Conservation (phyloP, 2,329 filamentous ascomycete species). For the Helminthosporium solani region DNA sequence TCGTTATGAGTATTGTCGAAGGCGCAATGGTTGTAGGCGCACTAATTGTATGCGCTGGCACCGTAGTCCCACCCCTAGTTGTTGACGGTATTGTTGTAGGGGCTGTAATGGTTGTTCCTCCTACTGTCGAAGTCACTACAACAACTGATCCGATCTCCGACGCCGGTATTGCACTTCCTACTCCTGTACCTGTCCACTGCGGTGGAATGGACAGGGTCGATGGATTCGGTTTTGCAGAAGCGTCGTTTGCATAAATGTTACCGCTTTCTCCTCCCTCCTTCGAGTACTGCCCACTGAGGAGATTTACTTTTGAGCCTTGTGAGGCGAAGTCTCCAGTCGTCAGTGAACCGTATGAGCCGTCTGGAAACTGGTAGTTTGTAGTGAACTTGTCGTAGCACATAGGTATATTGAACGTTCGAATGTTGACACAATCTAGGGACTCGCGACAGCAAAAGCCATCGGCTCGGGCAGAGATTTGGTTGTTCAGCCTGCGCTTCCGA, state of each 20-base stretch:
- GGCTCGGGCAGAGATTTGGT: constrained; percentile 17
- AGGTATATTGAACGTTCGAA: constrained; percentile 44
- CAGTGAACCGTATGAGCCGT: constrained; percentile 51
- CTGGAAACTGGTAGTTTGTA: constrained; percentile 52
- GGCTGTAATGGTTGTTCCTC: constrained; percentile 25
- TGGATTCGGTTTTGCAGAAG: constrained; percentile 46
- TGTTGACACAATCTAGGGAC: constrained; percentile 45
- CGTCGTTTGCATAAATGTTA: constrained; percentile 47
- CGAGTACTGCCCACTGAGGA: constrained; percentile 49
- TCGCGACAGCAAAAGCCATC: constrained; percentile 38
- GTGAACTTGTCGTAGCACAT: constrained; percentile 57
- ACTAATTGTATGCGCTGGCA: constrained; percentile 23
- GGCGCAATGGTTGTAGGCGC: constrained; percentile 26
- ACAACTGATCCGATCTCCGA: constrained; percentile 45
- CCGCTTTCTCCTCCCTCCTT: constrained; percentile 41
- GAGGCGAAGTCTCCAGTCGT: constrained; percentile 47
- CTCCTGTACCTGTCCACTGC: constrained; percentile 49
- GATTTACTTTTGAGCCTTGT: constrained; percentile 43
- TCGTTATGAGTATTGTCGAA: constrained; percentile 21
- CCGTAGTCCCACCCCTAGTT: constrained; percentile 18
- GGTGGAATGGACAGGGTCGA: constrained; percentile 47
- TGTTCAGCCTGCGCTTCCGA: constrained; percentile 20
- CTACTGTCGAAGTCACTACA: constrained; percentile 37
- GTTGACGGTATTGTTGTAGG: constrained; percentile 24
- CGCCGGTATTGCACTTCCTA: constrained; percentile 49